Evolutionary conservation across 148 eudicot genomes (phyloP).

Genomic region (Rhododendron simsii): DNA sequence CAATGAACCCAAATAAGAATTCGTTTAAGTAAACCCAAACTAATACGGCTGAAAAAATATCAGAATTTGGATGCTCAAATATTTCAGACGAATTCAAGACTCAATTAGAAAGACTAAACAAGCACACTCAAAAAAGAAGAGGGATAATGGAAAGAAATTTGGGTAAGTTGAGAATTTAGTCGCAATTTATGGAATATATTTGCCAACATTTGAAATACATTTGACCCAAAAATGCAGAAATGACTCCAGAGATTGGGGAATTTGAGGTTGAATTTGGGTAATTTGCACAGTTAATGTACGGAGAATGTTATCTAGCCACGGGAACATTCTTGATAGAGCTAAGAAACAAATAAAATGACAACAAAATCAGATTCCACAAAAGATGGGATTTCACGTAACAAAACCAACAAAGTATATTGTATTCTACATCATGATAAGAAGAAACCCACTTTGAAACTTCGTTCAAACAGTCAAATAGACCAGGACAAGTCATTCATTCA

Average conservation of each 20-base stretch:
- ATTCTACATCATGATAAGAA: not conserved
- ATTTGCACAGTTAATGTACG: not conserved
- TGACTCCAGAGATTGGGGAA: not conserved
- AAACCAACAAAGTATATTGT: not conserved
- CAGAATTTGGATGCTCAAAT: not conserved
- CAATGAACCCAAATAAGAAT: not conserved
- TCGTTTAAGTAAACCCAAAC: not conserved
- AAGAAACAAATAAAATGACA: not conserved
- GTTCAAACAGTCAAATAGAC: not conserved
- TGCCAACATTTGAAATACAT: not conserved
- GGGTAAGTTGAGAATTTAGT: not conserved
- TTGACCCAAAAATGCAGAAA: not conserved
- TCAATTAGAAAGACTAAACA: not conserved
- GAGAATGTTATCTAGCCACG: not conserved
- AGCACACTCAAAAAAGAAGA: not conserved
- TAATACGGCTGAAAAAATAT: not conserved
- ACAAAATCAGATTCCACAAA: not conserved
- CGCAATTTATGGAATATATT: not conserved
- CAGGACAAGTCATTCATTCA: not conserved
- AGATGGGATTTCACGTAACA: not conserved
- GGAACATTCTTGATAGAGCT: not conserved
- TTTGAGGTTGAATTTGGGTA: not conserved
- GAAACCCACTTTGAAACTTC: not conserved
- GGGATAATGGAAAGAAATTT: not conserved
- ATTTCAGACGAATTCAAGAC: not conserved